Conservation (phyloP, 805 yeast species). For the Teunomyces funiuensis region DNA sequence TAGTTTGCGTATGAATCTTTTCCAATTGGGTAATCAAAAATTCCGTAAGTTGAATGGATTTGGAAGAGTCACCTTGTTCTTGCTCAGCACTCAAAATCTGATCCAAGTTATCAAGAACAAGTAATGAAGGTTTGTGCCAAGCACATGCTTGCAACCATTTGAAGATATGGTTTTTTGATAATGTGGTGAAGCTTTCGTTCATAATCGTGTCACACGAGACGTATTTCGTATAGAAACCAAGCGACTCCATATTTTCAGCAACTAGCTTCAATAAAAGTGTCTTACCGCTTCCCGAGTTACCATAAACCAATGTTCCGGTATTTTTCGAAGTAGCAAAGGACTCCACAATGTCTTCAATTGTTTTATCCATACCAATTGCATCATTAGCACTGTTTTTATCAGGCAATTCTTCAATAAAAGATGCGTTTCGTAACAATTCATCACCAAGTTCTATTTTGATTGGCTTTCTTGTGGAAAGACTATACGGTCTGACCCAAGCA, state of each 20-base stretch:
- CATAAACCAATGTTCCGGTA: conserved; percentile 63
- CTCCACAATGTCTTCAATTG: conserved; percentile 39
- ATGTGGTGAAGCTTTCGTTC: conserved; percentile 50
- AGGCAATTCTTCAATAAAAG: conserved; percentile 30
- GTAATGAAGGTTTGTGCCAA: conserved; percentile 77
- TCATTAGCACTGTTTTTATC: conserved; percentile 7
- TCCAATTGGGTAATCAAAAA: conserved; percentile 47
- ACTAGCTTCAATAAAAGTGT: conserved; percentile 51
- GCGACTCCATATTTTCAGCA: conserved; percentile 31
- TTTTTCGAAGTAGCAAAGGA: conserved; percentile 43
- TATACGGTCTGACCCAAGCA: conserved; percentile 43
- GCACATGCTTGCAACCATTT: conserved; percentile 51
- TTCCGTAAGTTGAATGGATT: conserved; percentile 66
- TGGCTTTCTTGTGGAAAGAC: conserved; percentile 27
- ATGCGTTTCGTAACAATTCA: conserved; percentile 45
- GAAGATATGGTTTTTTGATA: conserved; percentile 44
- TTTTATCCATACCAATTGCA: conserved; percentile 59
- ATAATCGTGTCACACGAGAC: conserved; percentile 55
- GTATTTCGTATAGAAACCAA: conserved; percentile 47
- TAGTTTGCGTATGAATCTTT: conserved; percentile 44
- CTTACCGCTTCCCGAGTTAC: conserved; percentile 83
- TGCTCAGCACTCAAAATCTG: conserved; percentile 65
- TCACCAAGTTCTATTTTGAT: conserved; percentile 50
- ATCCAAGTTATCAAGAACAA: conserved; percentile 79
- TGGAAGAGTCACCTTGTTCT: conserved; percentile 57